Evolutionary conservation across 2,329 filamentous ascomycete species (phyloP).

Genomic region (Calonectria pseudoreteaudii): DNA sequence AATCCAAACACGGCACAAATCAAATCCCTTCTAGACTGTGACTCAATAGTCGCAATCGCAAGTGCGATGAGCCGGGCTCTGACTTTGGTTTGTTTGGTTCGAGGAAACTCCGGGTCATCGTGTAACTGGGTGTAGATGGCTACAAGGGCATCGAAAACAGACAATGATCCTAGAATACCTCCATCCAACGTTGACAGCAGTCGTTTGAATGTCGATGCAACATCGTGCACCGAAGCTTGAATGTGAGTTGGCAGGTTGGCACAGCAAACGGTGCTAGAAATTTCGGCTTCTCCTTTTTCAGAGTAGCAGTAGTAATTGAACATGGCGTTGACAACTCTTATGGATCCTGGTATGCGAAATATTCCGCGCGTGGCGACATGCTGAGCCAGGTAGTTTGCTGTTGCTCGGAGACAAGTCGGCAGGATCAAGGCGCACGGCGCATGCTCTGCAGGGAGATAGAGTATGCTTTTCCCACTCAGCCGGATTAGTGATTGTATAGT

Average conservation of each 20-base stretch:
- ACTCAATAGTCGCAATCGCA: slow-evolving; percentile 69
- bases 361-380: slow-evolving; percentile 67
- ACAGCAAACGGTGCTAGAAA: slow-evolving; percentile 69
- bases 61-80: slow-evolving; percentile 75
- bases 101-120: slow-evolving; percentile 62
- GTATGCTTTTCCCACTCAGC: slow-evolving; percentile 70
- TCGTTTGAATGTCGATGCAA: slow-evolving; percentile 75
- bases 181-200: slow-evolving; percentile 73
- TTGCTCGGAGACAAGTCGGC: slow-evolving; percentile 75
- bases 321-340: slow-evolving; percentile 65
- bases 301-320: slow-evolving; percentile 72
- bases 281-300: slow-evolving; percentile 59
- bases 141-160: slow-evolving; percentile 71
- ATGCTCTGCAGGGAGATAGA: slow-evolving; percentile 71
- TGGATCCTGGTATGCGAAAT: slow-evolving; percentile 73
- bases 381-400: slow-evolving; percentile 72
- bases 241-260: slow-evolving; percentile 72
- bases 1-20: slow-evolving; percentile 77
- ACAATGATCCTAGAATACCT: slow-evolving; percentile 73
- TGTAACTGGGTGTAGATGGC: slow-evolving; percentile 69
- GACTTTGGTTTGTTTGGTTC: slow-evolving; percentile 66
- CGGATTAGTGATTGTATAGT: slow-evolving; percentile 70
- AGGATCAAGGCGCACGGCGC: slow-evolving; percentile 67
- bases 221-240: slow-evolving; percentile 70
- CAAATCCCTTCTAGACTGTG: slow-evolving; percentile 70